Percentiles rank a stretch among this genome's conserved stretches.
phyloP scores from a whole-genome alignment of 345 rosid species.

The Syzygium oleosum region DNA sequence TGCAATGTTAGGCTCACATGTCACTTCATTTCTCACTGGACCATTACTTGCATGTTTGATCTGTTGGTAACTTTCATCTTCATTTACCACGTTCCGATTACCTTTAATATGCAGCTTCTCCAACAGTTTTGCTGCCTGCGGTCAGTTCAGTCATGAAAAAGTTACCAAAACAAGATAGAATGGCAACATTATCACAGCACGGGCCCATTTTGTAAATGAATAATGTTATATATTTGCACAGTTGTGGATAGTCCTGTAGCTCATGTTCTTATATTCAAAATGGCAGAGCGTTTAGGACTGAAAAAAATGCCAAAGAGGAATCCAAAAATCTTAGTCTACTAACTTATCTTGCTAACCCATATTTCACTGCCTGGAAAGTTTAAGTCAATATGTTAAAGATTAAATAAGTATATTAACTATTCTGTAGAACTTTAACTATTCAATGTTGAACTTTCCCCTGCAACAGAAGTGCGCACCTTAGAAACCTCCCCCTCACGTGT shows the following conservation, averaged over 20 bases:
- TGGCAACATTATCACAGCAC: neutral
- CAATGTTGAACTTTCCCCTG: neutral
- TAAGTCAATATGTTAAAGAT: neutral
- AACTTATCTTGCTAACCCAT: neutral
- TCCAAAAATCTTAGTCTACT: neutral
- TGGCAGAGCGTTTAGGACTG: neutral
- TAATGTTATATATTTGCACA: neutral
- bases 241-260: neutral
- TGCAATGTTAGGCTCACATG: slow-evolving; percentile 1
- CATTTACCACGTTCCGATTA: slow-evolving; percentile 13
- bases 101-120: slow-evolving; percentile 49
- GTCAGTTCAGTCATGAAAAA: slow-evolving; percentile 3
- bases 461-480: neutral
- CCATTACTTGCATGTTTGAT: slow-evolving; percentile 3
- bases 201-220: neutral
- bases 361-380: neutral
- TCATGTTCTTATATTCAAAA: neutral
- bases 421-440: neutral
- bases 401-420: neutral
- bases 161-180: neutral
- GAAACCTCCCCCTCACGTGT: neutral
- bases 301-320: neutral
- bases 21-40: neutral
- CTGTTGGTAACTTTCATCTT: slow-evolving; percentile 12
- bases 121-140: slow-evolving; percentile 59